These are phyloP conservation scores for Penicillium sp. DNA, from an alignment of 2,329 filamentous ascomycete genomes.

Conservation along the genomic window DNA sequence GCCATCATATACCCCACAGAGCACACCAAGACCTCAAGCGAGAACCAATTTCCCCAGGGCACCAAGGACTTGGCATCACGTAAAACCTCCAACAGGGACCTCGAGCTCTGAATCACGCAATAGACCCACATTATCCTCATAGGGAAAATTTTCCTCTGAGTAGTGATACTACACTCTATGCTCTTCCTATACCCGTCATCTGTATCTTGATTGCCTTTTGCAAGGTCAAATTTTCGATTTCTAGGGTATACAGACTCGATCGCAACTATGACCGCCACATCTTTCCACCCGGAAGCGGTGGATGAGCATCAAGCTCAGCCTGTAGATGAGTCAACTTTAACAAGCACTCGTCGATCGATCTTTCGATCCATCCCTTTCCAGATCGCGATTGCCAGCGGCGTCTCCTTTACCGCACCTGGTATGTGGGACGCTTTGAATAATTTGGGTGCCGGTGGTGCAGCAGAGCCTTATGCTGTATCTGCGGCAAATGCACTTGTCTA, in stretches of 20 bases:
- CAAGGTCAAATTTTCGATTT: neutral
- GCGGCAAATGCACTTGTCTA: conserved; percentile 54
- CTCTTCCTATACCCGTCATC: neutral
- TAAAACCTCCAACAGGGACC: neutral
- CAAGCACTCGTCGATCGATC: conserved; percentile 9
- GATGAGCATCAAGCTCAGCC: neutral
- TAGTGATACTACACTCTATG: neutral
- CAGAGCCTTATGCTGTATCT: conserved; percentile 54
- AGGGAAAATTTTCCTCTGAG: neutral
- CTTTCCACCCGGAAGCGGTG: neutral
- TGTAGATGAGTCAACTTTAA: conserved; percentile 1
- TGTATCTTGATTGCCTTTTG: neutral
- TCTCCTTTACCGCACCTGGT: conserved; percentile 29
- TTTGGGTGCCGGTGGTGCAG: conserved; percentile 54
- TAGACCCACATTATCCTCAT: neutral
- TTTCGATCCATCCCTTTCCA: conserved; percentile 28
- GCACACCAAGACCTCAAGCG: neutral
- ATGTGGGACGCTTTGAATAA: conserved; percentile 59
- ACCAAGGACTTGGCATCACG: conserved; percentile 4
- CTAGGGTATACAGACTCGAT: neutral
- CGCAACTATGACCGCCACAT: neutral
- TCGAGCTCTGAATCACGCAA: conserved; percentile 2
- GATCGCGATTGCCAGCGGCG: conserved; percentile 25
- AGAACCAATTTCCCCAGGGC: neutral
- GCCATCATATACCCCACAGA: neutral